Evolutionary conservation across 2,329 filamentous ascomycete species (phyloP).

Genomic region (Iodosphaeria phyllophila): DNA sequence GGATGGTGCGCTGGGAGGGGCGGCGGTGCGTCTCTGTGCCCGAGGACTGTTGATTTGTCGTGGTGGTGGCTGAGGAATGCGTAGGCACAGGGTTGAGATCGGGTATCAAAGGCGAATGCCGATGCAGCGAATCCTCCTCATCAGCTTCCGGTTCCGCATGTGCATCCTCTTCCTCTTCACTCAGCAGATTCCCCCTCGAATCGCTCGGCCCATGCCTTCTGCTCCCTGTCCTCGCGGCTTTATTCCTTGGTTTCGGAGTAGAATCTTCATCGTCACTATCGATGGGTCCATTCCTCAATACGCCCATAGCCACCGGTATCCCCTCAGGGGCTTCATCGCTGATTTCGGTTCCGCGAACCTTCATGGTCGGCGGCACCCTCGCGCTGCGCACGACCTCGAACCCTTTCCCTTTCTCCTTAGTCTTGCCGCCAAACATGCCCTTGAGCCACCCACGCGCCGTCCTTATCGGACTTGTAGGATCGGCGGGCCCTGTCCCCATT

Average conservation of each 20-base stretch:
- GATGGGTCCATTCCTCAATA: constrained; percentile 39
- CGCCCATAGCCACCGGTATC: constrained; percentile 44
- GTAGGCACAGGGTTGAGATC: constrained; percentile 39
- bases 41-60: constrained; percentile 25
- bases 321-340: constrained; percentile 49
- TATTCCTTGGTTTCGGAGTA: too few species aligned
- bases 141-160: constrained; percentile 24
- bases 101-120: constrained; percentile 36
- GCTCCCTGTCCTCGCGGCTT: constrained; percentile 14
- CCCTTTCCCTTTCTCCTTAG: constrained; percentile 86
- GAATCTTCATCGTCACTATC: constrained; percentile 43
- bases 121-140: too few species aligned
- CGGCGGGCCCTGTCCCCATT: constrained; percentile 81
- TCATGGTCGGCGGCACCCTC: constrained; percentile 64
- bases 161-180: constrained; percentile 26
- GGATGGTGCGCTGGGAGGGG: too few species aligned
- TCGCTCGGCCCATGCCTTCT: constrained; percentile 12
- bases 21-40: constrained; percentile 18
- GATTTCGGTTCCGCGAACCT: constrained; percentile 31
- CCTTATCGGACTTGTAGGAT: constrained; percentile 80
- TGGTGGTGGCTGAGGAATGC: constrained; percentile 43
- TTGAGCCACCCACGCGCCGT: constrained; percentile 84
- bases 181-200: constrained; percentile 21
- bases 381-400: constrained; percentile 92
- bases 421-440: constrained; percentile 61